These are phyloP conservation scores for Suillus cothurnatus DNA, from an alignment of 768 basidiomycete species.

Conservation along the genomic window DNA sequence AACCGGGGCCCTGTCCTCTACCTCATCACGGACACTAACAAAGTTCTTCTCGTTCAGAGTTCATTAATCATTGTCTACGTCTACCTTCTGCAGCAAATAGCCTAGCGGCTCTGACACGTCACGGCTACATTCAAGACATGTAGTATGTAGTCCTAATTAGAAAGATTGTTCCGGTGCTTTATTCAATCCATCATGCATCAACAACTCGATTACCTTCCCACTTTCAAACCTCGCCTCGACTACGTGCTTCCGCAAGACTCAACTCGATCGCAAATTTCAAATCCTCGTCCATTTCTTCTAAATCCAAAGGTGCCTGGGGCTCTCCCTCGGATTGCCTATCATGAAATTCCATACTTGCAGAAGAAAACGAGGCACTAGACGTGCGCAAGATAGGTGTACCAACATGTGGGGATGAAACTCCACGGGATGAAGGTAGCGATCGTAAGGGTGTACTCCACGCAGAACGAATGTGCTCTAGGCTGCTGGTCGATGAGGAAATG, in stretches of 20 bases:
- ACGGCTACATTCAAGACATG: too few species aligned
- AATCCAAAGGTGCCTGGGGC: not conserved
- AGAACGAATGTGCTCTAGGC: constrained; percentile 23
- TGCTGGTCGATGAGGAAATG: constrained; percentile 22
- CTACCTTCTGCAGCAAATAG: not conserved
- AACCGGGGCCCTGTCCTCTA: too few species aligned
- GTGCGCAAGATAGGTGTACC: constrained; percentile 16
- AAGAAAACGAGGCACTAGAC: constrained; percentile 17
- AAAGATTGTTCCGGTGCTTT: not conserved
- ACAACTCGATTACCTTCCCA: not conserved
- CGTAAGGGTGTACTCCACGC: constrained; percentile 45
- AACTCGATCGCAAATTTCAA: constrained; percentile 65
- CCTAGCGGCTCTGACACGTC: too few species aligned
- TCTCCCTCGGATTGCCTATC: not conserved
- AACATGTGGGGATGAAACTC: constrained; percentile 19
- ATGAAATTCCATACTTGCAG: constrained; percentile 17
- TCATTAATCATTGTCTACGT: not conserved
- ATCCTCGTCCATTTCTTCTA: constrained; percentile 61
- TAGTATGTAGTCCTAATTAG: not conserved
- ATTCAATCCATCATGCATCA: not conserved
- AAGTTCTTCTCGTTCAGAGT: not conserved
- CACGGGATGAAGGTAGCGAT: constrained; percentile 18
- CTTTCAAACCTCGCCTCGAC: constrained; percentile 13
- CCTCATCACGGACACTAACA: not conserved
- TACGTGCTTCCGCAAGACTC: constrained; percentile 59